These are phyloP conservation scores for Penicillium thymicola DNA, from an alignment of 2,329 filamentous ascomycete species.

Conservation along the genomic window DNA sequence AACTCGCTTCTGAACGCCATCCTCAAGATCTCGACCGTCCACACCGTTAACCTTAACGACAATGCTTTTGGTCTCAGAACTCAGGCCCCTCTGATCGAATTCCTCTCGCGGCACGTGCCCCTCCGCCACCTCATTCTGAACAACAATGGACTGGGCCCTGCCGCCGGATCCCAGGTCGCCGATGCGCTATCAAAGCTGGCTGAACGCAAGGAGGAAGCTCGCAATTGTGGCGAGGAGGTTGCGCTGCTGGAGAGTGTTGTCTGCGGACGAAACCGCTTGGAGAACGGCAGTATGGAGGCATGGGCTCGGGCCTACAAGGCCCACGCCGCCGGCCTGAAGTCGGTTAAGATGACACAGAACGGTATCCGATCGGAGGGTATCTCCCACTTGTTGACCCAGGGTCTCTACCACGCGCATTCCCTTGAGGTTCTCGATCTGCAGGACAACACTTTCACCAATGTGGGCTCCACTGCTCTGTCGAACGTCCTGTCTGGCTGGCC, in stretches of 20 bases:
- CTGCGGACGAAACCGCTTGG: slow-evolving; percentile 90
- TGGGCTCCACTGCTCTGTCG: slow-evolving; percentile 74
- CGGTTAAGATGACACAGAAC: slow-evolving; percentile 97
- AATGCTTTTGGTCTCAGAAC: slow-evolving; percentile 98
- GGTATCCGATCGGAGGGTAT: slow-evolving; percentile 95
- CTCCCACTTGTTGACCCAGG: slow-evolving; percentile 71
- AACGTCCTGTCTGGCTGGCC: slow-evolving; percentile 72
- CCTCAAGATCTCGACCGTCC: slow-evolving; percentile 78
- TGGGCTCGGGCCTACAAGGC: slow-evolving; percentile 87
- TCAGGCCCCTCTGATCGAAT: slow-evolving; percentile 85
- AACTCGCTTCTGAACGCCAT: slow-evolving; percentile 81
- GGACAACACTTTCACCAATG: slow-evolving; percentile 91
- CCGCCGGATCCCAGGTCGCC: slow-evolving; percentile 83
- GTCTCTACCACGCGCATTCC: slow-evolving; percentile 65
- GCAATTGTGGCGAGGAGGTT: slow-evolving; percentile 60
- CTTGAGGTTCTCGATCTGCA: slow-evolving; percentile 84
- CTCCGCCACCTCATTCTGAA: slow-evolving; percentile 94
- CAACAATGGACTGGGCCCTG: slow-evolving; percentile 95
- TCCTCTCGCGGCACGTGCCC: slow-evolving; percentile 82
- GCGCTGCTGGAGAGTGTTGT: slow-evolving; percentile 92
- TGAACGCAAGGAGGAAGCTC: slow-evolving; percentile 73
- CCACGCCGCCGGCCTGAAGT: slow-evolving; percentile 71
- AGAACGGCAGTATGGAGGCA: slow-evolving; percentile 93
- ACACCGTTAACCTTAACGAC: slow-evolving; percentile 93
- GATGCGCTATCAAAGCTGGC: slow-evolving; percentile 82